Percentiles rank a stretch among this genome's conserved stretches.
phyloP scores from a whole-genome alignment of 1,284 basidiomycete genomes.

The Puccinia horiana region DNA sequence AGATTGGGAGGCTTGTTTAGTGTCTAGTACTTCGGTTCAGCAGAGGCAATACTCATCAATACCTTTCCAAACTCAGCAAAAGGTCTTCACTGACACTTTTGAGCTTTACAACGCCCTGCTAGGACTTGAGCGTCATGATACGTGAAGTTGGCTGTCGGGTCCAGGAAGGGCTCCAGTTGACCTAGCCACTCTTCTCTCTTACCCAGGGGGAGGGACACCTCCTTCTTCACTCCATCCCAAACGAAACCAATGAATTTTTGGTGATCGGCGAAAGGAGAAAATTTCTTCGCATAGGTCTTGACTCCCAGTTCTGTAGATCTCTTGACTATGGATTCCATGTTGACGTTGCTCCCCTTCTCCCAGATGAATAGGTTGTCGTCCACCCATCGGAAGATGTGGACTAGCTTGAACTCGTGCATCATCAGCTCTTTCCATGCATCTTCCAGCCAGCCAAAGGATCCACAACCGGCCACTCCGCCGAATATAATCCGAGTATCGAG shows the following conservation, averaged over 20 bases:
- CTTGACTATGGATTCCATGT: background rate
- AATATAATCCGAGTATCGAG: background rate
- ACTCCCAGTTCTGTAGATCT: background rate
- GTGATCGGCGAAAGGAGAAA: background rate
- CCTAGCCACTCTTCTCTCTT: background rate
- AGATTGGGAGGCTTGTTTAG: no score
- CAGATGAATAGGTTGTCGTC: background rate
- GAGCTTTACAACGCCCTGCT: background rate
- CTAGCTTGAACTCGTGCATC: background rate
- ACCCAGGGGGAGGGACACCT: background rate
- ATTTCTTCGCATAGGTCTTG: background rate
- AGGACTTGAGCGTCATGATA: background rate
- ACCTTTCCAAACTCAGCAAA: no score
- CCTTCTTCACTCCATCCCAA: background rate
- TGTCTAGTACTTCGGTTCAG: no score
- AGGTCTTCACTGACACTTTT: no score
- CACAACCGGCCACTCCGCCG: background rate
- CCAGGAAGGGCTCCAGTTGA: background rate
- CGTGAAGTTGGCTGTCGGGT: background rate
- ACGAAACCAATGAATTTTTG: slow-evolving; percentile 23
- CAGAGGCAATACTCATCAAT: no score
- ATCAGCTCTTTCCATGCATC: slow-evolving; percentile 17
- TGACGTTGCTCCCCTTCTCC: no score
- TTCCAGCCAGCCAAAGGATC: background rate
- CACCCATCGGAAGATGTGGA: background rate